phyloP scores from a whole-genome alignment of 352 stramenopile species.

The Phytophthora parvispora region DNA sequence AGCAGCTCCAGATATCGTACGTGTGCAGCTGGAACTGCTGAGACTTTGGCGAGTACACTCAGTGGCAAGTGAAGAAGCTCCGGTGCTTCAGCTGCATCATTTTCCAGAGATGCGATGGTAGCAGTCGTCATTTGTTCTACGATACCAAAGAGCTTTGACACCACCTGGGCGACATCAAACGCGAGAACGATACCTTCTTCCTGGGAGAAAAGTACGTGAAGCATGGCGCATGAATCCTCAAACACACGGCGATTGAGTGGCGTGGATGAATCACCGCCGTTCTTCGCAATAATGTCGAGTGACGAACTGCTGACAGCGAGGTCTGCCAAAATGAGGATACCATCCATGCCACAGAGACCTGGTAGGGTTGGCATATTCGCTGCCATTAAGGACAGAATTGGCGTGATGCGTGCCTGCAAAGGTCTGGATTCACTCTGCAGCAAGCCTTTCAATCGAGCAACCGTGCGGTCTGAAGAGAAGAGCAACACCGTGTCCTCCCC shows the following conservation, averaged over 20 bases:
- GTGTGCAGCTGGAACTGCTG: conserved; percentile 43
- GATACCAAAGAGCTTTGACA: conserved; percentile 61
- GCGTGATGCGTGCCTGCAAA: conserved; percentile 53
- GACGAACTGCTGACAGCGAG: conserved; percentile 25
- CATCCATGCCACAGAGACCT: conserved; percentile 54
- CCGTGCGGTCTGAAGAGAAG: conserved; percentile 44
- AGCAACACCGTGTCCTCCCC: conserved; percentile 30
- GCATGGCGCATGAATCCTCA: conserved; percentile 58
- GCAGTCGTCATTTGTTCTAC: conserved; percentile 27
- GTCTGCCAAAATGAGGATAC: conserved; percentile 46
- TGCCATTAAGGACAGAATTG: conserved; percentile 62
- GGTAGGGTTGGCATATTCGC: conserved; percentile 53
- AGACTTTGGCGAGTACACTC: conserved; percentile 60
- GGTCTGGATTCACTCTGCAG: conserved; percentile 44
- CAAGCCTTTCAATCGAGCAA: conserved; percentile 35
- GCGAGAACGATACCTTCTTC: conserved; percentile 56
- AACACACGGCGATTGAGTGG: conserved; percentile 34
- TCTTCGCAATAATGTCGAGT: background rate
- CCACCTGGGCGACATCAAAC: conserved; percentile 60
- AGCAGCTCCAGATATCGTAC: conserved; percentile 50
- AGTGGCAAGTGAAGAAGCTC: conserved; percentile 53
- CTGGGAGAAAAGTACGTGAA: conserved; percentile 52
- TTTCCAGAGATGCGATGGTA: background rate
- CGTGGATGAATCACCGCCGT: background rate
- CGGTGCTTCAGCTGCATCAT: conserved; percentile 18